Conservation (phyloP, 805 yeast genomes). For the Pichia cephalocereana region DNA sequence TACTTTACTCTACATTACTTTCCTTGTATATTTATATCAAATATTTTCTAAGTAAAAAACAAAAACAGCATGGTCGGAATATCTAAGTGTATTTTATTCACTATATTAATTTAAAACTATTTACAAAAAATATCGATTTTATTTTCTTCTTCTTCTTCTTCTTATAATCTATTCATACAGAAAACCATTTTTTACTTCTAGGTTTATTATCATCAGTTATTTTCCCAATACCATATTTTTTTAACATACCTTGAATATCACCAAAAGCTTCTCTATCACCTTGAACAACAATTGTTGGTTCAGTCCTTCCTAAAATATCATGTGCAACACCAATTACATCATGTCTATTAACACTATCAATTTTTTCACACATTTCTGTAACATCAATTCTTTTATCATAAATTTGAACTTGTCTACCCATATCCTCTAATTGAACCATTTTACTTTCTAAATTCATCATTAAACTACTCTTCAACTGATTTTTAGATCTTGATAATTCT, state of each 20-base stretch:
- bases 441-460: slow-evolving; percentile 91
- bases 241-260: slow-evolving; percentile 59
- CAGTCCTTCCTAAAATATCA: slow-evolving; percentile 61
- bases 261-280: slow-evolving; percentile 84
- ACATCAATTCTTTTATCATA: slow-evolving; percentile 70
- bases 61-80: too few relatives aligned
- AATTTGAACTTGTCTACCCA: slow-evolving; percentile 89
- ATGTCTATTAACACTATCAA: slow-evolving; percentile 53
- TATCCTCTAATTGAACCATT: slow-evolving; percentile 88
- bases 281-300: slow-evolving; percentile 83
- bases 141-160: neutral
- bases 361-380: slow-evolving; percentile 70
- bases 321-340: slow-evolving; percentile 72
- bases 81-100: too few relatives aligned
- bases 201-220: neutral
- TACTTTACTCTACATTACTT: too few relatives aligned
- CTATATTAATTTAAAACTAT: too few relatives aligned
- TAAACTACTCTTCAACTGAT: slow-evolving; percentile 78
- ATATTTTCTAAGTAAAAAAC: too few relatives aligned
- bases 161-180: neutral
- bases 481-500: slow-evolving; percentile 86
- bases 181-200: slow-evolving; percentile 8
- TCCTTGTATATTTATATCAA: too few relatives aligned
- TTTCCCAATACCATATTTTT: slow-evolving; percentile 65
- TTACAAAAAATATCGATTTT: neutral